Base-by-base conservation (phyloP, 1,284 basidiomycete species). In the Pyrrhoderma noxium region DNA sequence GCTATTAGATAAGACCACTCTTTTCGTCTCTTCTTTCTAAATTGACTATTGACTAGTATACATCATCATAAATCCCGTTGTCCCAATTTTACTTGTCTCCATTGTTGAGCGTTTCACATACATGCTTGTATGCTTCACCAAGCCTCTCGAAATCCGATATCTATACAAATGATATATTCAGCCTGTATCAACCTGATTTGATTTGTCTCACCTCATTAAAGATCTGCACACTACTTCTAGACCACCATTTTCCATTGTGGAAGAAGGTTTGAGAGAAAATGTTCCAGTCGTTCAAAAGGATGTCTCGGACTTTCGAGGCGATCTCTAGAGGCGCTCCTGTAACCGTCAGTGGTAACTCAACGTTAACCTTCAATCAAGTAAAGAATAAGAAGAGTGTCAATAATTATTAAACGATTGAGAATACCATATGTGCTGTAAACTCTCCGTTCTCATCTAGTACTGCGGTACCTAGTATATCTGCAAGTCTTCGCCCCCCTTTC, bases 391-490 rank as follows among this genome's bases (percentile, higher is more conserved):
- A n/a, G 16, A 3, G 14, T 7, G 3, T 34, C 22, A 16, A 34
- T 31, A 35, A 8, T 23, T 3, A 21, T n/a, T n/a, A n/a, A n/a
- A n/a, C n/a, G n/a, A n/a, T n/a, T n/a, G n/a, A n/a, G n/a, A n/a
- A n/a, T 35, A 85, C 88, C 89, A 93, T 91, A 59, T 77, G 81
- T 18, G 79, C 64, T 0, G 86, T 92, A 22, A 84, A 69, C 47
- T 83, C 79, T n/a, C 76, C 76, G 2, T 68, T 68, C 36, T 83
- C 75, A 55, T 77, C 78, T 67, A 93, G 69, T 1, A 88, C 71
- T 0, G 65, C 63, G 1, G 89, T 92, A 4, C 78, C 80, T 31
- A 90, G 67, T 2, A 83, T 65, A 56, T 82, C 73, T 0, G 80
- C 79, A 2, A 93, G 71, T 11, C 70, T 68, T 53, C 75, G 73